Evolutionary conservation across 2,329 filamentous ascomycete species (phyloP), one percentile per base, ranked within the genome.

Genomic region (Chrysosphaeria jannelii): DNA sequence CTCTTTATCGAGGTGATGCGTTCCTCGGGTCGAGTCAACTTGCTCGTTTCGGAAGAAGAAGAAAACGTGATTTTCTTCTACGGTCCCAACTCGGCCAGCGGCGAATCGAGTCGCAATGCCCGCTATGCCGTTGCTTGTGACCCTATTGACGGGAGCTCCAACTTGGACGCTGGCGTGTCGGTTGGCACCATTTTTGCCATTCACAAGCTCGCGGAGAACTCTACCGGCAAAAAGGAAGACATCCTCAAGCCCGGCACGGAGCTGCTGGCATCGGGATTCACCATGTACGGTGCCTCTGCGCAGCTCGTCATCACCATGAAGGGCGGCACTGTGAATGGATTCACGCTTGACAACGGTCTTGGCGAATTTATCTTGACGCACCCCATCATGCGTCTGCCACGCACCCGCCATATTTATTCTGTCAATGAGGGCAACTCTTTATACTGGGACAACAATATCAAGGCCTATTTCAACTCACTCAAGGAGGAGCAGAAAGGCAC

Each of bases 341-440:
- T 97, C 57, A 97, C 85, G 13, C 65, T 97, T 38, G 85, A 97
- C 51, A 88, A 74, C 44, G 74, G 78, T 10, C 64, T 97, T 23
- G 85, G 85, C 49, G 85, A 97, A 56, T 97, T 97, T 53, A 97
- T 97, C 48, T 61, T 97, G 28, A 89, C 81, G 9, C 85, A 97
- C 48, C 85, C 85, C 13, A 47, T 89, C 48, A 97, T 97, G 85
- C 53, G 53, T 33, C 66, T 93, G 32, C 85, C 85, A 25, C 59
- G 57, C 43, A 53, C 58, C 39, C 62, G 79, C 31, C 48, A 67
- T 31, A 97, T 97, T 45, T 97, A 97, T 62, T 89, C 75, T 14
- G 78, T 89, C 49, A 97, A 97, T 51, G 85, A 97, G 57, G 85
- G 85, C 34, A 97, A 97, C 58, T 81, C 71, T 34, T 52, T 85